phyloP scores from a whole-genome alignment of 352 stramenopile species.

The Globisporangium yorkense region DNA sequence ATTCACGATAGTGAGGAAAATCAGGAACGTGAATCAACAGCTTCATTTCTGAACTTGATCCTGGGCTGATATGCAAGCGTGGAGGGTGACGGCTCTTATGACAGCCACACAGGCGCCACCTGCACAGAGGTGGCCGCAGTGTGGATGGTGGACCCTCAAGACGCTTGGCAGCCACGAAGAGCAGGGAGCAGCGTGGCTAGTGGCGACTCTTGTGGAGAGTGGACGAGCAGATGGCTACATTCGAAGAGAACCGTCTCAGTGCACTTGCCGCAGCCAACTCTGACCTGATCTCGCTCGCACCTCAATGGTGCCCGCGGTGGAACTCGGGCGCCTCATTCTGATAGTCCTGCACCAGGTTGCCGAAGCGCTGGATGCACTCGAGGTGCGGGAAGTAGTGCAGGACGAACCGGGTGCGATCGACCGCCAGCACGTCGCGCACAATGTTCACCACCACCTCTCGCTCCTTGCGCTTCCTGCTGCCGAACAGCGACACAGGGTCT shows the following conservation, averaged over 20 bases:
- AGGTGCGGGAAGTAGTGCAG: constrained; percentile 77
- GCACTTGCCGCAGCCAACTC: background rate
- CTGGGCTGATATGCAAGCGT: too few relatives aligned
- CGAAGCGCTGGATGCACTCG: constrained; percentile 77
- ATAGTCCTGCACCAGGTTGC: constrained; percentile 68
- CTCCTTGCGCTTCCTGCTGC: background rate
- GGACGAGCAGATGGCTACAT: too few relatives aligned
- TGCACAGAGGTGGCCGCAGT: too few relatives aligned
- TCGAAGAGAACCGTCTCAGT: too few relatives aligned
- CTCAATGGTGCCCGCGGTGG: constrained; percentile 6
- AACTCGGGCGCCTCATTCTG: constrained; percentile 40
- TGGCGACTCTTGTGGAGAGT: too few relatives aligned
- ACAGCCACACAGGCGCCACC: too few relatives aligned
- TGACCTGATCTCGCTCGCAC: background rate
- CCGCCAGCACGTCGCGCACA: constrained; percentile 32
- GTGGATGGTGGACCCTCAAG: too few relatives aligned
- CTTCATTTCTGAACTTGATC: too few relatives aligned
- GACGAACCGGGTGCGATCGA: constrained; percentile 39
- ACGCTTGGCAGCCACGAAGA: too few relatives aligned
- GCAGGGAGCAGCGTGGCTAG: too few relatives aligned
- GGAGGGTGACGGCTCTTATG: too few relatives aligned
- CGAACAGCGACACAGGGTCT: constrained; percentile 23
- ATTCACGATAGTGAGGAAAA: background rate
- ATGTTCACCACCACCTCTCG: constrained; percentile 27
- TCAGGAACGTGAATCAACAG: background rate